Evolutionary conservation across 176 grass and related monocot species (phyloP).

Genomic region (Rhynchospora tenuis): DNA sequence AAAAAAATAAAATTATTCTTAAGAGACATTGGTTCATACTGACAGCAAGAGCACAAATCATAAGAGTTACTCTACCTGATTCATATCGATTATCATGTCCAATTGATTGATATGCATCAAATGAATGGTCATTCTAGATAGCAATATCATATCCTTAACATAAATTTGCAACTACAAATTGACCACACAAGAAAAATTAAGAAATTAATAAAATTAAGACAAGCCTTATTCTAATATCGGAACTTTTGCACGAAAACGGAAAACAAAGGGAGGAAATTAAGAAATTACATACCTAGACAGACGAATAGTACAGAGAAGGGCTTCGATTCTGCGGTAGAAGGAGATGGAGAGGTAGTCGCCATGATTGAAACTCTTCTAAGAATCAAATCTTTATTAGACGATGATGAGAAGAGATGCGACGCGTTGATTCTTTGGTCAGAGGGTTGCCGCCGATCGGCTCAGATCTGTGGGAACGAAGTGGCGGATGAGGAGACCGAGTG

Average conservation of each 20-base stretch:
- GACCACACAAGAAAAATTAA: background rate
- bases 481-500: too few relatives aligned
- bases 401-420: background rate
- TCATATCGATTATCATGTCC: background rate
- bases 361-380: constrained; percentile 13
- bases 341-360: background rate
- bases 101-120: background rate
- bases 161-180: constrained; percentile 9
- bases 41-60: background rate
- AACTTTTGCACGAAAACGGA: background rate
- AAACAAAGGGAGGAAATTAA: background rate
- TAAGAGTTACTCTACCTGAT: background rate
- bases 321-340: constrained; percentile 22
- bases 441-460: too few relatives aligned
- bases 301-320: constrained; percentile 92
- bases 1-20: too few relatives aligned
- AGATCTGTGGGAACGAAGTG: too few relatives aligned
- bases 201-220: too few relatives aligned
- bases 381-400: background rate
- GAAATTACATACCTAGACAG: constrained; percentile 55
- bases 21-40: background rate
- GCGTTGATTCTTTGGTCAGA: too few relatives aligned
- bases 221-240: background rate
- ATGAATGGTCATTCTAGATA: background rate
- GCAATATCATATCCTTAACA: background rate